Base-by-base conservation (phyloP, 169 alveolate species). In the Haemoproteus tartakovskyi region DNA sequence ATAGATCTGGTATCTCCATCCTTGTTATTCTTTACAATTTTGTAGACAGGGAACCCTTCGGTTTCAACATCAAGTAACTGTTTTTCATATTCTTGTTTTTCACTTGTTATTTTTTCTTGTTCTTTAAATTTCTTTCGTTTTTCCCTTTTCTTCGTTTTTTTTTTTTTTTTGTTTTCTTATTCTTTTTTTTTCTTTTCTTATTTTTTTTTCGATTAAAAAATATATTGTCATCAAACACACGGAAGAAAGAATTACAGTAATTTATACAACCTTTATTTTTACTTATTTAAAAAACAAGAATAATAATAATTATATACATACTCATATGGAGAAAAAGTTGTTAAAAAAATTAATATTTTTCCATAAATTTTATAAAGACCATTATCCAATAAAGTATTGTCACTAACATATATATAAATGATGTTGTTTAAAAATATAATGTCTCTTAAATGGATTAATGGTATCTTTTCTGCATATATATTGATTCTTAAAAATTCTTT, bases 391-490 rank as follows among this genome's bases (percentile, higher is more conserved):
- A 67, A 47, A 1, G 40, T 19, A 54, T 22, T 67, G 30, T 52
- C 56, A 12, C 21, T 52, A 30, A 56, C 82, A 57, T 29, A 67
- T 47, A 67, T 67, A 19, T 67, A 54, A 54, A 67, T 67, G 3
- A 57, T 22, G 29, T 67, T 67, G 43, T 67, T 67, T 22, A 67
- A 12, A 36, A 67, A 67, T 21, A 67, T 30, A 4, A 67, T 38
- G 24, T 67, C 82, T 52, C 82, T 67, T 51, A 67, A 40, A 41
- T 67, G 82, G 5, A 67, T 40, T 0, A 67, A 11, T 2, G 82
- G 82, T 0, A 67, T 67, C 33, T 67, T 67, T 24, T 67, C 82
- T 1, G 82, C 82, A 54, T 67, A 67, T 9, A 67, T 67, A 67
- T 67, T 67, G 16, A 67, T 67, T 33, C 82, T 22, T 12, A 67